phyloP scores from a whole-genome alignment of 106 monocot species.

The Apostasia ramifera region DNA sequence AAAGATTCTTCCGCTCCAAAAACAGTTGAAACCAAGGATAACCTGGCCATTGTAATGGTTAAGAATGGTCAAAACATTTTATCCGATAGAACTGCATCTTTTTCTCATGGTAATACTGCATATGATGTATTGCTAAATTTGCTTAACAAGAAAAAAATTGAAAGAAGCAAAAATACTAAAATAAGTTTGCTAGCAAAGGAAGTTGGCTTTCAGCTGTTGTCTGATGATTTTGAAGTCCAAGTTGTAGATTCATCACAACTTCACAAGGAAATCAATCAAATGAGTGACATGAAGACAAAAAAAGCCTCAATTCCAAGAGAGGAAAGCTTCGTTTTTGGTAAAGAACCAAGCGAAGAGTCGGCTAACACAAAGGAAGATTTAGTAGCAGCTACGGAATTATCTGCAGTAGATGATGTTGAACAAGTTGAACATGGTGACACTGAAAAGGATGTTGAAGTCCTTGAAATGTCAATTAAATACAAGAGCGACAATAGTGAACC shows the following conservation, averaged over 20 bases:
- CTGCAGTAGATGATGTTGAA: slow-evolving; percentile 19
- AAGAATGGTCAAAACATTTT: slow-evolving; percentile 42
- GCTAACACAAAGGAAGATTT: slow-evolving; percentile 5
- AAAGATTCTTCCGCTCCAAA: slow-evolving; percentile 21
- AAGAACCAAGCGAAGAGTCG: slow-evolving; percentile 10
- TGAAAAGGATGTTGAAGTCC: slow-evolving; percentile 9
- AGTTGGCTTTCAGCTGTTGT: slow-evolving; percentile 81
- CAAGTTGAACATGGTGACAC: slow-evolving; percentile 16
- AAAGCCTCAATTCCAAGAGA: slow-evolving; percentile 2
- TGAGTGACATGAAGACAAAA: slow-evolving; percentile 4
- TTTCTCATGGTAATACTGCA: slow-evolving; percentile 20
- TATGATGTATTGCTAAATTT: slow-evolving; percentile 49
- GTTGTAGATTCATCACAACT: slow-evolving; percentile 27
- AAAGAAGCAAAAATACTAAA: slow-evolving; percentile 44
- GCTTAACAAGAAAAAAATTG: slow-evolving; percentile 38
- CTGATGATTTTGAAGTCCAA: slow-evolving; percentile 86
- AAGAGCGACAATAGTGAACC: slow-evolving; percentile 4
- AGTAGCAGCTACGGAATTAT: slow-evolving; percentile 3
- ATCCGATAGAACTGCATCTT: slow-evolving; percentile 13
- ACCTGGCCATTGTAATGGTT: slow-evolving; percentile 43
- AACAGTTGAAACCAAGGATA: slow-evolving; percentile 39
- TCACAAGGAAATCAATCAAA: slow-evolving; percentile 17
- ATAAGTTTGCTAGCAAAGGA: slow-evolving; percentile 83
- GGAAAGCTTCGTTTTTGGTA: slow-evolving; percentile 12
- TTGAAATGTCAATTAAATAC: slow-evolving; percentile 6